Conservation (phyloP, 768 basidiomycete genomes). For the Collybia sp. region DNA sequence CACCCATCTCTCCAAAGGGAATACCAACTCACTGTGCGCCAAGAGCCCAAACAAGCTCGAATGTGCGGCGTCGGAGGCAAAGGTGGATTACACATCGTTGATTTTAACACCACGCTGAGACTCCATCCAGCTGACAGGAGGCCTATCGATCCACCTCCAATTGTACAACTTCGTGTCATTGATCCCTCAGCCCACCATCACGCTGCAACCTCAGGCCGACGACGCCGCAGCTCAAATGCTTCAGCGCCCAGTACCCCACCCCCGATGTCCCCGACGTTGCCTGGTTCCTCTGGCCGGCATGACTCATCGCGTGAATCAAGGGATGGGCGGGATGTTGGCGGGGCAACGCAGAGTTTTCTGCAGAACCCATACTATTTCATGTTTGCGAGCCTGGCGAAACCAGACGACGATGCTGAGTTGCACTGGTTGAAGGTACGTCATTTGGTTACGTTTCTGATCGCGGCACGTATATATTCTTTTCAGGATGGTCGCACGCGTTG, state of each 20-base stretch:
- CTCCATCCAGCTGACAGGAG: conserved; percentile 74
- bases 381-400: conserved; percentile 87
- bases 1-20: conserved; percentile 41
- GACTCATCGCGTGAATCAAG: background rate
- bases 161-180: conserved; percentile 89
- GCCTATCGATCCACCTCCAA: conserved; percentile 94
- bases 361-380: conserved; percentile 96
- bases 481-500: conserved; percentile 88
- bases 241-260: background rate
- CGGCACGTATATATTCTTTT: background rate
- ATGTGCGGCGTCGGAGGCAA: conserved; percentile 90
- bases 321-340: conserved; percentile 15
- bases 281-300: conserved; percentile 1
- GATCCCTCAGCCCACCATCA: conserved; percentile 40
- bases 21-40: conserved; percentile 82
- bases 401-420: conserved; percentile 83
- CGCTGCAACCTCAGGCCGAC: background rate
- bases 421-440: conserved; percentile 69
- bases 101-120: background rate
- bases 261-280: conserved; percentile 1
- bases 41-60: conserved; percentile 88
- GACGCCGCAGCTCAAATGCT: background rate
- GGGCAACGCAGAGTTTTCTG: conserved; percentile 59
- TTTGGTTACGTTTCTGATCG: background rate
- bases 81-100: conserved; percentile 29